Base-by-base conservation (phyloP, 441 rosid genomes). In the Corymbia citriodora region DNA sequence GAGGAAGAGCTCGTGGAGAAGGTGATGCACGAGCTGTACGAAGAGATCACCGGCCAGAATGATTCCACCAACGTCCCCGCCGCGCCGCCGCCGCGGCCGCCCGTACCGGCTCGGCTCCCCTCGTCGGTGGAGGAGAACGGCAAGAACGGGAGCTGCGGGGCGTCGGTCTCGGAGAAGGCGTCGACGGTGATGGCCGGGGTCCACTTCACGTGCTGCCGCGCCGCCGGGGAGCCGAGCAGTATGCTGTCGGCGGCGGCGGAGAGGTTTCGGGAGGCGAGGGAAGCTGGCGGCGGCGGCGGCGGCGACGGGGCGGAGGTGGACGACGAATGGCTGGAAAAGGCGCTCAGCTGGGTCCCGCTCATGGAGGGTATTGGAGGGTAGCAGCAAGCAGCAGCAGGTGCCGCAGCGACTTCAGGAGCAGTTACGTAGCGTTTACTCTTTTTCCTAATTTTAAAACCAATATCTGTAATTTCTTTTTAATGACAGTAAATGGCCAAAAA, bases 1-100 rank as follows among this genome's bases (percentile, higher is more conserved):
- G 88, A 87, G 61, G 95, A 94, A 89, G 94, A 92, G 92, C 88
- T 91, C 92, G 89, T 94, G 72, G 92, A 93, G 91, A 92, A 90
- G 92, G 92, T 93, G 86, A 93, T 94, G 95, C 91, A 57, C 70
- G 95, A 94, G 91, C 87, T 93, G 68, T 93, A 94, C 89, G 91
- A 72, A 74, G 96, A 92, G 95, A 92, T 94, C 74, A 88, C 90
- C 3, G 53, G 74, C 10, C 54, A 48, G 17, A 79, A 11, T 52
- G 85, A 45, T 8, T 40, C 7, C 85, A 12, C n/a, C 85, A 7
- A 27, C 85, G n/a, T 79, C 50, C 40, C 89, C 70, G 29, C 89
- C 25, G 59, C 89, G 11, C 88, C 89, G 6, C 88, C 92, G 23
- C 59, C 83, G 29, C 36, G 4, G 7, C 19, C 40, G 25, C 55